Evolutionary conservation across 192 early-diverging fungal species (phyloP).

Genomic region (Martensiomyces pterosporus): DNA sequence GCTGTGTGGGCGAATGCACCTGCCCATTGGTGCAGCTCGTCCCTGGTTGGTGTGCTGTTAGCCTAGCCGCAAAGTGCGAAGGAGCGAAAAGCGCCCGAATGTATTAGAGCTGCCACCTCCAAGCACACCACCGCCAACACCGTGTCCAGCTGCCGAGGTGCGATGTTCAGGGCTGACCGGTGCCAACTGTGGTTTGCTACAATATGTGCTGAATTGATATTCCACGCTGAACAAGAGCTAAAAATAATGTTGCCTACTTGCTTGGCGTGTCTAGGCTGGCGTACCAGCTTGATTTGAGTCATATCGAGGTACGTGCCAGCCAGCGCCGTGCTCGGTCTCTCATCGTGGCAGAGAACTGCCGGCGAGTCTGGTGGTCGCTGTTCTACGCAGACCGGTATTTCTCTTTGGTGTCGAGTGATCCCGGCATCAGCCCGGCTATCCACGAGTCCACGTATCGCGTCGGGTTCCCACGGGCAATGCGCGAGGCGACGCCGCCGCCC

Average conservation of each 20-base stretch:
- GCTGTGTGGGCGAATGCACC: too few relatives aligned
- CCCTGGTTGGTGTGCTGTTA: too few relatives aligned
- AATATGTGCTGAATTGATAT: too few relatives aligned
- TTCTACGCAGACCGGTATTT: slow-evolving; percentile 50
- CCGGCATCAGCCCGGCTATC: slow-evolving; percentile 37
- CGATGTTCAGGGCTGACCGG: too few relatives aligned
- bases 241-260: too few relatives aligned
- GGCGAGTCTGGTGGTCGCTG: slow-evolving; percentile 50
- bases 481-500: slow-evolving; percentile 46
- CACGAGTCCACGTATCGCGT: slow-evolving; percentile 48
- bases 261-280: slow-evolving; percentile 23
- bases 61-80: too few relatives aligned
- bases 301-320: slow-evolving; percentile 47
- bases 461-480: slow-evolving; percentile 48
- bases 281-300: slow-evolving; percentile 47
- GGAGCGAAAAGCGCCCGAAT: too few relatives aligned
- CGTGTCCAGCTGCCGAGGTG: too few relatives aligned
- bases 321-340: slow-evolving; percentile 48
- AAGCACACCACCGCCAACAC: background rate
- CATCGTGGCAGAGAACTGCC: slow-evolving; percentile 52
- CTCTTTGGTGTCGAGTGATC: slow-evolving; percentile 42
- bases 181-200: too few relatives aligned
- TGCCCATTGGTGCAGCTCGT: too few relatives aligned
- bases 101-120: too few relatives aligned
- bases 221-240: too few relatives aligned